phyloP scores from a whole-genome alignment of 2,329 filamentous ascomycete genomes.

The Ilyonectria destructans region DNA sequence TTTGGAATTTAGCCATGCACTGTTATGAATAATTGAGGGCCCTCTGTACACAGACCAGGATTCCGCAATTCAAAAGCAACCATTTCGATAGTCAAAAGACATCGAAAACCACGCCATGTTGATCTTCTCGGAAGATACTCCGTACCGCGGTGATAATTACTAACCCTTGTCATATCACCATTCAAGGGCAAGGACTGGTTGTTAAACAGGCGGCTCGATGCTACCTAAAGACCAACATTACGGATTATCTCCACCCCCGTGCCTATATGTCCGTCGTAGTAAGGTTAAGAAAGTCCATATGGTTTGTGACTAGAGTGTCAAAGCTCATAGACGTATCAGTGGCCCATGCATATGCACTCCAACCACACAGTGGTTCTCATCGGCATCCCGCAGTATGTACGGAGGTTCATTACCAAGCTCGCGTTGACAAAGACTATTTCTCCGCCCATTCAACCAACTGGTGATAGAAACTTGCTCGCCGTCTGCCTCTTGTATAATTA shows the following conservation, averaged over 20 bases:
- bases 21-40: no score
- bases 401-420: neutral
- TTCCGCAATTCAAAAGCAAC: no score
- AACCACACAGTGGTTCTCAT: neutral
- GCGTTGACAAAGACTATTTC: neutral
- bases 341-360: neutral
- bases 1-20: no score
- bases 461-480: neutral
- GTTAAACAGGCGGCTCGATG: neutral
- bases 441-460: neutral
- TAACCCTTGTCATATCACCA: neutral
- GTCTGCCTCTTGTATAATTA: conserved; percentile 8
- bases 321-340: neutral
- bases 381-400: neutral
- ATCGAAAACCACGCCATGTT: neutral
- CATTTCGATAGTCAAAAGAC: neutral
- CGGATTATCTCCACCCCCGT: neutral
- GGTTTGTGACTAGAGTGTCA: neutral
- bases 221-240: neutral
- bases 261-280: neutral
- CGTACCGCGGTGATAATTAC: neutral
- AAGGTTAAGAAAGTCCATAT: neutral
- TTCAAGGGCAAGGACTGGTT: neutral
- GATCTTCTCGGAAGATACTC: no score
- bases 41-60: no score